Percentiles rank a stretch among this genome's conserved stretches.
Evolutionary conservation across 1,284 basidiomycete genomes (phyloP).

Genomic region (Fistulina hepatica): DNA sequence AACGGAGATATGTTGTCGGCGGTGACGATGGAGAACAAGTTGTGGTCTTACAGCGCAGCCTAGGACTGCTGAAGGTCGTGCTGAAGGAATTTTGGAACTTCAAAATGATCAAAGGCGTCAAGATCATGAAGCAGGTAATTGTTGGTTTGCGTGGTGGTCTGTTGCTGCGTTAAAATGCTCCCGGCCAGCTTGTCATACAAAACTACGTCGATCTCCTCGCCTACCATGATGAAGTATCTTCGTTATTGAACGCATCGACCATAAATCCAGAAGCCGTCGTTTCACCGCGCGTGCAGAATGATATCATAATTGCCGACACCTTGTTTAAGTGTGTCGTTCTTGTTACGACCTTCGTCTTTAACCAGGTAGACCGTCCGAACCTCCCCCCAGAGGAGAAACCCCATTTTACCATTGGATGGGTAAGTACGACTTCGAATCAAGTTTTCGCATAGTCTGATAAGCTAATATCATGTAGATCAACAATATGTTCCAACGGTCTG

Average conservation of each 20-base stretch:
- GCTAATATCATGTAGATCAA: not conserved
- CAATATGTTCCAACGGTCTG: conserved; percentile 23
- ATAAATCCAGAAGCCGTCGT: conserved; percentile 27
- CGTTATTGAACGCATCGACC: conserved; percentile 18
- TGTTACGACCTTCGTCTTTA: too few relatives aligned
- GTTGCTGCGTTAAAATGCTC: too few relatives aligned
- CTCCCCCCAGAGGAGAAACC: too few relatives aligned
- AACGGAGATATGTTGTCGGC: too few relatives aligned
- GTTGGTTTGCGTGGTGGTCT: not conserved
- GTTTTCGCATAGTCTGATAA: not conserved
- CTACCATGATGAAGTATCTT: conserved; percentile 5
- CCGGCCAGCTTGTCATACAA: too few relatives aligned
- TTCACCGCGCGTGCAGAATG: conserved; percentile 33
- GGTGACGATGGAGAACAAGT: conserved; percentile 30
- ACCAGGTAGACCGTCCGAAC: too few relatives aligned
- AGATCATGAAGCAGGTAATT: conserved; percentile 50
- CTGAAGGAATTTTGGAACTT: conserved; percentile 57
- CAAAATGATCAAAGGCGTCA: conserved; percentile 56
- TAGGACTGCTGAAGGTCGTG: conserved; percentile 51
- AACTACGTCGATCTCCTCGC: not conserved
- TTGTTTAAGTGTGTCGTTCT: too few relatives aligned
- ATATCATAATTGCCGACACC: conserved; percentile 28
- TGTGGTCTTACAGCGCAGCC: conserved; percentile 46
- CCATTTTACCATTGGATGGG: conserved; percentile 10
- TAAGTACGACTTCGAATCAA: not conserved